Evolutionary conservation across 2,329 filamentous ascomycete species (phyloP).

Genomic region (Alternaria conjuncta): DNA sequence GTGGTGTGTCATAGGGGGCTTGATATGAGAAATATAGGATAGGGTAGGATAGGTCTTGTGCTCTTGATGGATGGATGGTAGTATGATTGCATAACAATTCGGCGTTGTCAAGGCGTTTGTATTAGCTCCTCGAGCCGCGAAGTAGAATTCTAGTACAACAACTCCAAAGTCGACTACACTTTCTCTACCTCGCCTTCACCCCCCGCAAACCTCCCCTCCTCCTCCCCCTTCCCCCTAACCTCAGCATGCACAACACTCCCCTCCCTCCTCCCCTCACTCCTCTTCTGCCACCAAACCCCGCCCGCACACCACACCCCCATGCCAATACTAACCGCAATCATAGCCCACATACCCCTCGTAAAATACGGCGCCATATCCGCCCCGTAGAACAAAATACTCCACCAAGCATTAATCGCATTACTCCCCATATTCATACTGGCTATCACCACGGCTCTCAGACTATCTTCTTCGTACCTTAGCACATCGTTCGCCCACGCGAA

Average conservation of each 20-base stretch:
- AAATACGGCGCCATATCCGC: slow-evolving; percentile 72
- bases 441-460: slow-evolving; percentile 70
- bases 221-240: neutral
- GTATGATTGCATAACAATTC: neutral
- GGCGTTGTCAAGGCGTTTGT: slow-evolving; percentile 1
- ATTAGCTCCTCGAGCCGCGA: neutral
- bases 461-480: slow-evolving; percentile 67
- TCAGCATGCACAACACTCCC: slow-evolving; percentile 2
- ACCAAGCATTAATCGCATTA: slow-evolving; percentile 75
- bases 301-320: slow-evolving; percentile 65
- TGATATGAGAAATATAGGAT: neutral
- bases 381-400: slow-evolving; percentile 74
- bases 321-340: slow-evolving; percentile 69
- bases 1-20: slow-evolving; percentile 36
- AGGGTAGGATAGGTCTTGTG: too few relatives aligned
- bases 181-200: neutral
- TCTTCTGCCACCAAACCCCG: slow-evolving; percentile 56
- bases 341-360: slow-evolving; percentile 74
- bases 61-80: neutral
- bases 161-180: neutral
- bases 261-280: slow-evolving; percentile 47
- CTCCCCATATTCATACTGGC: slow-evolving; percentile 69
- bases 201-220: neutral
- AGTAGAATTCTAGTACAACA: neutral
- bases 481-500: slow-evolving; percentile 79